phyloP scores from a whole-genome alignment of 441 rosid genomes.

The Euphorbia schlechtendalii region DNA sequence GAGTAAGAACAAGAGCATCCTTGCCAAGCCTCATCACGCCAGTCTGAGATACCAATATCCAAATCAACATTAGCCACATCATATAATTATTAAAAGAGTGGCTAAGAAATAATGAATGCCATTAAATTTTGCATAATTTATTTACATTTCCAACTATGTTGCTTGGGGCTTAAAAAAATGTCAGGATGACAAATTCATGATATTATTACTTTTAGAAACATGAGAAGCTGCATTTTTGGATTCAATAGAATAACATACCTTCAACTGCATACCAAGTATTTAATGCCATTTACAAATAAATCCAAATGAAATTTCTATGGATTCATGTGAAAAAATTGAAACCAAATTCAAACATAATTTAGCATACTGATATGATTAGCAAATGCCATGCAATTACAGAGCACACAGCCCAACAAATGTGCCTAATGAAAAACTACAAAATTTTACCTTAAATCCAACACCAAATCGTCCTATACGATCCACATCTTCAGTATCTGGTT shows the following conservation, averaged over 20 bases:
- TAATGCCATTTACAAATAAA: too few species aligned
- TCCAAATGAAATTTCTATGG: too few species aligned
- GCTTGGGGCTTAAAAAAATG: too few species aligned
- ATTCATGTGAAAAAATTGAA: too few species aligned
- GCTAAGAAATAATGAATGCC: not conserved
- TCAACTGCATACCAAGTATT: too few species aligned
- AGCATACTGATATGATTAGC: too few species aligned
- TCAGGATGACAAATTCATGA: too few species aligned
- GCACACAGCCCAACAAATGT: too few species aligned
- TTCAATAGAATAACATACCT: not conserved
- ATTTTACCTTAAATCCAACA: constrained; percentile 37
- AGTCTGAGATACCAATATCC: constrained; percentile 23
- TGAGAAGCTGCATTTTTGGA: not conserved
- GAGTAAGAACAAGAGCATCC: constrained; percentile 37
- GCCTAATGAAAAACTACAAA: not conserved
- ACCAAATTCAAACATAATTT: too few species aligned
- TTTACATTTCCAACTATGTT: not conserved
- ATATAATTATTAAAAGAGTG: not conserved
- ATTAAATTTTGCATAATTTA: not conserved
- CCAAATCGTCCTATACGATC: constrained; percentile 35
- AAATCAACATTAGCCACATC: constrained; percentile 15
- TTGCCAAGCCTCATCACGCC: constrained; percentile 38
- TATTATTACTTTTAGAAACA: too few species aligned
- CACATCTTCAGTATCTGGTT: constrained; percentile 27
- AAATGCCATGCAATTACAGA: too few species aligned